Percentiles rank a stretch among this genome's conserved stretches.
phyloP scores from a whole-genome alignment of 805 yeast genomes.

The Metschnikowia lachancei region DNA sequence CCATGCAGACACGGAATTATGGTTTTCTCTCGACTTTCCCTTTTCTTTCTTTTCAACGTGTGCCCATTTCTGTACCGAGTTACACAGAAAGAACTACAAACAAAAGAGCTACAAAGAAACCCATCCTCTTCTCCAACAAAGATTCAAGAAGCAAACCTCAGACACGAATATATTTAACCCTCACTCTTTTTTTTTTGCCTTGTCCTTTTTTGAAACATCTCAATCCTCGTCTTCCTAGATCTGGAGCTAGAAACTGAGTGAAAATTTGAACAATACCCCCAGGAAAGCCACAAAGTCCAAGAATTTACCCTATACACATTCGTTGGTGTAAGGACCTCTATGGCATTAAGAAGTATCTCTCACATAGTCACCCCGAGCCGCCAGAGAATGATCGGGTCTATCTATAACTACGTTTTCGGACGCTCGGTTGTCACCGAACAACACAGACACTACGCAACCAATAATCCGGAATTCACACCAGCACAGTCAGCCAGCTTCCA shows the following conservation, averaged over 20 bases:
- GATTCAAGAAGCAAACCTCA: no score
- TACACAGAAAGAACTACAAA: neutral
- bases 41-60: neutral
- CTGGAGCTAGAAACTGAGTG: neutral
- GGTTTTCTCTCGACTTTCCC: slow-evolving; percentile 3
- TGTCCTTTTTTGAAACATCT: neutral
- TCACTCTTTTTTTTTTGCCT: neutral
- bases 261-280: neutral
- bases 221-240: neutral
- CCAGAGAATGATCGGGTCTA: slow-evolving; percentile 20
- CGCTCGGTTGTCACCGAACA: slow-evolving; percentile 13
- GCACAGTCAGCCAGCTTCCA: slow-evolving; percentile 32
- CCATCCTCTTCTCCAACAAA: no score
- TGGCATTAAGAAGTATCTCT: slow-evolving; percentile 3
- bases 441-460: slow-evolving; percentile 24
- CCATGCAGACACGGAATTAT: slow-evolving; percentile 3
- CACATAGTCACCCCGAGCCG: slow-evolving; percentile 10
- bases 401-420: slow-evolving; percentile 20
- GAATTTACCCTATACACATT: neutral
- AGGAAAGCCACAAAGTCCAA: neutral
- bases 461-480: slow-evolving; percentile 24
- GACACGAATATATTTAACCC: no score
- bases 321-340: slow-evolving; percentile 3
- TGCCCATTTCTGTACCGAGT: neutral
- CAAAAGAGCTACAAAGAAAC: neutral